Conservation (phyloP, 495 filamentous ascomycete genomes). For the Penicillium roqueforti region DNA sequence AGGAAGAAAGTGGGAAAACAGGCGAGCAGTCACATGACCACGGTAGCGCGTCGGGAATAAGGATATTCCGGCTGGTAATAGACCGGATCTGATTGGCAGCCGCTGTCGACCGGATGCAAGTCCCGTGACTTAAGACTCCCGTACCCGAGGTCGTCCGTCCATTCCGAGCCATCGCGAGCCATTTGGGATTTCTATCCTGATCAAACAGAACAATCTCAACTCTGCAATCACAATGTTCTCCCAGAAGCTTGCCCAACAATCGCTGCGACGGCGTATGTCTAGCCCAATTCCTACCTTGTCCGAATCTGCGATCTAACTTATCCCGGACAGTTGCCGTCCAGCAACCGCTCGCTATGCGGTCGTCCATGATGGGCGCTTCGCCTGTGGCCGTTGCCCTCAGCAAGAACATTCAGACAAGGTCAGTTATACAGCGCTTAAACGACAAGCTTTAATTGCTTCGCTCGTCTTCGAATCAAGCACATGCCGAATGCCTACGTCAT, state of each 20-base stretch:
- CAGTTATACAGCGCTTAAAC: constrained; percentile 12
- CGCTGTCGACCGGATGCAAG: constrained; percentile 1
- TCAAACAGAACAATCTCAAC: constrained; percentile 19
- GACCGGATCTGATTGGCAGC: constrained; percentile 33
- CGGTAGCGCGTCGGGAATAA: constrained; percentile 29
- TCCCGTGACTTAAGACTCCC: constrained; percentile 32
- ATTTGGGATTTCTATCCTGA: constrained; percentile 10
- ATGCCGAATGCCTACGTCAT: constrained; percentile 32
- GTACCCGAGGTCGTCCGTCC: constrained; percentile 45
- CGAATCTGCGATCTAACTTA: constrained; percentile 14
- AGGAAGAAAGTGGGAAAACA: constrained; percentile 18
- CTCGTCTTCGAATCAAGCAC: neutral
- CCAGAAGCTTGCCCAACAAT: constrained; percentile 62
- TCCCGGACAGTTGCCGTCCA: constrained; percentile 44
- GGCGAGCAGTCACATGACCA: constrained; percentile 16
- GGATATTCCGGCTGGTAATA: constrained; percentile 39
- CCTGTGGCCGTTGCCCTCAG: constrained; percentile 48
- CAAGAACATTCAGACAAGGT: constrained; percentile 54
- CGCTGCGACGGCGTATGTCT: constrained; percentile 63
- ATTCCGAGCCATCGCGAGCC: constrained; percentile 30
- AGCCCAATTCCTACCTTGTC: neutral
- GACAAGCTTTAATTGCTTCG: neutral
- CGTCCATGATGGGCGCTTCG: constrained; percentile 47
- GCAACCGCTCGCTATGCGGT: constrained; percentile 46
- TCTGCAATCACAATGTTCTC: constrained; percentile 56